phyloP scores from a whole-genome alignment of 441 rosid species.

The Macaranga tanarius region DNA sequence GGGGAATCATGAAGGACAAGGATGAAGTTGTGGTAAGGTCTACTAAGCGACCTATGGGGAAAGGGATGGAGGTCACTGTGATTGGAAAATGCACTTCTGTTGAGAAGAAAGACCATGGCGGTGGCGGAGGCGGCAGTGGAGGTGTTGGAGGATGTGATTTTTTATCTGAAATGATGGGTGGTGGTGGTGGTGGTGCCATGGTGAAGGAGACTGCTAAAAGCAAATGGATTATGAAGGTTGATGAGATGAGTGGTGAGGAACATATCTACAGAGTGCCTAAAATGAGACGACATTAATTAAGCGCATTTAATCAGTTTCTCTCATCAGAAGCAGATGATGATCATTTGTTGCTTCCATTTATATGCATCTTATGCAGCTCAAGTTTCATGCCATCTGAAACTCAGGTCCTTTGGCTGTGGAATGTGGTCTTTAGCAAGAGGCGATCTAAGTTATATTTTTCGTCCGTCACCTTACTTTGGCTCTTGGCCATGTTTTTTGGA shows the following conservation, averaged over 20 bases:
- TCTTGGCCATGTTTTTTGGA: too few relatives aligned
- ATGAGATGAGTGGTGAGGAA: slow-evolving; percentile 43
- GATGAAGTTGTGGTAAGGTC: slow-evolving; percentile 38
- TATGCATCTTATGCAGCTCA: too few relatives aligned
- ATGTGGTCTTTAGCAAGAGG: background rate
- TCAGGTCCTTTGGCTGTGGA: background rate
- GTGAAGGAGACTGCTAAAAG: slow-evolving; percentile 26
- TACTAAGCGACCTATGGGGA: slow-evolving; percentile 42
- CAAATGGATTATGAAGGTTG: slow-evolving; percentile 39
- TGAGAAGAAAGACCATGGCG: slow-evolving; percentile 15
- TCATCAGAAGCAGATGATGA: background rate
- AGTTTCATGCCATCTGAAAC: slow-evolving; percentile 1
- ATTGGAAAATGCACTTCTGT: slow-evolving; percentile 24
- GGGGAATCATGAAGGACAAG: slow-evolving; percentile 24
- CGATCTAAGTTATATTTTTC: too few relatives aligned
- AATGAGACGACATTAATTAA: background rate
- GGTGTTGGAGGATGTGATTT: too few relatives aligned
- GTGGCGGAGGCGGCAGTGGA: background rate
- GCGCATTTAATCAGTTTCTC: background rate
- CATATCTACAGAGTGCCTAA: slow-evolving; percentile 40
- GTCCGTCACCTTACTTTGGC: too few relatives aligned
- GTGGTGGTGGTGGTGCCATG: background rate
- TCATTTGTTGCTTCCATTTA: too few relatives aligned
- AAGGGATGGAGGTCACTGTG: slow-evolving; percentile 46
- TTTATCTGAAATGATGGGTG: background rate